Conservation (phyloP, 768 basidiomycete genomes). For the Dentipellis sp. region DNA sequence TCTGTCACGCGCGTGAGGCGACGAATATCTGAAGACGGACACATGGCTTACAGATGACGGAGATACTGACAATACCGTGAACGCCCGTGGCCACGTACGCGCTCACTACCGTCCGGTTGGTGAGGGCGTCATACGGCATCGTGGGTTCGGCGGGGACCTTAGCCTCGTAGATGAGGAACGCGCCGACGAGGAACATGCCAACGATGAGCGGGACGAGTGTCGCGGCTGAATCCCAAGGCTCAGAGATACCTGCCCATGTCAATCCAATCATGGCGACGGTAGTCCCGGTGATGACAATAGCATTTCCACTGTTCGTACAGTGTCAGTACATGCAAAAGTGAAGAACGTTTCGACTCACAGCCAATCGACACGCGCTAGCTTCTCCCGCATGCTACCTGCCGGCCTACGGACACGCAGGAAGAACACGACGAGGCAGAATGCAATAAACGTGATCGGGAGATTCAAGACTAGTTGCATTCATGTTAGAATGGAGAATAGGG, state of each 20-base stretch:
- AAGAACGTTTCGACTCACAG: conserved; percentile 16
- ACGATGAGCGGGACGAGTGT: conserved; percentile 24
- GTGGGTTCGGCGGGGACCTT: conserved; percentile 4
- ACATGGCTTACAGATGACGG: conserved; percentile 8
- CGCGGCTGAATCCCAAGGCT: conserved; percentile 20
- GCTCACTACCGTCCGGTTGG: conserved; percentile 19
- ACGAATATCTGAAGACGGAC: neutral
- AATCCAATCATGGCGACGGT: conserved; percentile 19
- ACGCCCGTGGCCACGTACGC: conserved; percentile 5
- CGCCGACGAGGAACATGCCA: conserved; percentile 18
- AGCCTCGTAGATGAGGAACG: conserved; percentile 19
- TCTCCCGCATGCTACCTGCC: conserved; percentile 18
- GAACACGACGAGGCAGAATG: conserved; percentile 18
- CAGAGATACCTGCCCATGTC: conserved; percentile 18
- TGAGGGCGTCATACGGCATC: conserved; percentile 5
- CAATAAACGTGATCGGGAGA: conserved; percentile 25
- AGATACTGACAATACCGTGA: conserved; percentile 10
- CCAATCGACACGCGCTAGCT: conserved; percentile 28
- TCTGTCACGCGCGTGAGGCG: conserved; percentile 2
- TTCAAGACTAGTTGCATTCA: conserved; percentile 19
- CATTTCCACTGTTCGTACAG: conserved; percentile 14
- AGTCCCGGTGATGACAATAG: conserved; percentile 15
- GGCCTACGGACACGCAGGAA: conserved; percentile 25
- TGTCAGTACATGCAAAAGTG: neutral
- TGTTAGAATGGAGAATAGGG: neutral